Percentiles rank a stretch among this genome's conserved stretches.
These are phyloP conservation scores for Psophocarpus tetragonolobus DNA, from an alignment of 306 rosid species.

Conservation along the genomic window DNA sequence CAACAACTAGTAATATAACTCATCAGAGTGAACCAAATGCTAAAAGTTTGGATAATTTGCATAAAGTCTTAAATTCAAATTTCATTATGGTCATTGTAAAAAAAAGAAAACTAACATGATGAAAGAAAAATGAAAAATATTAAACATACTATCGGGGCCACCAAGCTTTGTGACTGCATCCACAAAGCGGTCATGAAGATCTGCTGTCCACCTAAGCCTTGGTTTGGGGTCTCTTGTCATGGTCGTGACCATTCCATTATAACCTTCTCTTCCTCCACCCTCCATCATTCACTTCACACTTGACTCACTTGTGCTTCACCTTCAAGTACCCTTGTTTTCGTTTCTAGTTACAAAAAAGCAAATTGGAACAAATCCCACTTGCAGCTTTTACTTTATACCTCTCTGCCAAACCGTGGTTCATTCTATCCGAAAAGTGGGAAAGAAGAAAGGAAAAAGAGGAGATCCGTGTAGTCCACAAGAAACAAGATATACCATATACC, in stretches of 20 bases:
- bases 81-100: no score
- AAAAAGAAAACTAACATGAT: not conserved
- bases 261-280: constrained; percentile 38
- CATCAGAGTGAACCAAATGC: no score
- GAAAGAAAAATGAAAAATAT: not conserved
- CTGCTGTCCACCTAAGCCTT: constrained; percentile 91
- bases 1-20: not conserved
- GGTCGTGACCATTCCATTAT: constrained; percentile 76
- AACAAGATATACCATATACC: constrained; percentile 14
- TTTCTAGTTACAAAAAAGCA: not conserved
- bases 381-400: constrained; percentile 15
- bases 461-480: not conserved
- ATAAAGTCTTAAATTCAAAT: no score
- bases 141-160: constrained; percentile 86
- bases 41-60: no score
- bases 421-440: constrained; percentile 12
- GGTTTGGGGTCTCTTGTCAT: constrained; percentile 97
- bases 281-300: constrained; percentile 32
- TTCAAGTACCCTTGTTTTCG: not conserved
- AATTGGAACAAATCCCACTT: constrained; percentile 27
- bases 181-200: constrained; percentile 88
- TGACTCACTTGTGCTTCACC: not conserved
- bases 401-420: constrained; percentile 23
- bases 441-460: not conserved
- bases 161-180: constrained; percentile 97